A percentile compares a stretch with the other conserved stretches of the same genome.
These are phyloP conservation scores for Cnidoscolus chayamansa DNA, from an alignment of 441 rosid genomes.

Conservation along the genomic window DNA sequence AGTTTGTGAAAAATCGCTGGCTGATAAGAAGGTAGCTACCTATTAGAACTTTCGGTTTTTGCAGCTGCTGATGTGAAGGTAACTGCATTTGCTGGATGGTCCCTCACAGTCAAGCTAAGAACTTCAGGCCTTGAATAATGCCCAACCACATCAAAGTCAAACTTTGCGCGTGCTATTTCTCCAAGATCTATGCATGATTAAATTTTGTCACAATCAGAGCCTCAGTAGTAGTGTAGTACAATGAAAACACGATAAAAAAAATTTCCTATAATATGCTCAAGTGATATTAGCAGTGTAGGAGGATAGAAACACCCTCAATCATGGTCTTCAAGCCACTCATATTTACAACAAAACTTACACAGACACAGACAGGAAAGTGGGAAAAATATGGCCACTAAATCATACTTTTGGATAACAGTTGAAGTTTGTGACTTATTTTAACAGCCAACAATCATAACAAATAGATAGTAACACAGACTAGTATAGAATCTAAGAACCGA, in stretches of 20 bases:
- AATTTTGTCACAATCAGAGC: slow-evolving; percentile 10
- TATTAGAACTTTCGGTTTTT: slow-evolving; percentile 38
- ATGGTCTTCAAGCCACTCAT: background rate
- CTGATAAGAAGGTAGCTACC: slow-evolving; percentile 5
- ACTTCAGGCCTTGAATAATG: slow-evolving; percentile 93
- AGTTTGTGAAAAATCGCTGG: background rate
- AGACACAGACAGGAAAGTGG: background rate
- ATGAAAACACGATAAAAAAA: background rate
- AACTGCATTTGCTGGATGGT: slow-evolving; percentile 67
- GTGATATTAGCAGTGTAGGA: background rate
- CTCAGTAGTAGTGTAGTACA: background rate
- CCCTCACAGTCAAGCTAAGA: slow-evolving; percentile 75
- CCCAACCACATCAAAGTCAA: slow-evolving; percentile 89
- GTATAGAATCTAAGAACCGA: no score
- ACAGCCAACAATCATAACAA: no score
- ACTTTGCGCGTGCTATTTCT: slow-evolving; percentile 79
- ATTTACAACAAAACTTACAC: background rate
- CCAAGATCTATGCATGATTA: slow-evolving; percentile 62
- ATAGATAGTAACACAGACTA: no score
- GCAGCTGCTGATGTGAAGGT: slow-evolving; percentile 45
- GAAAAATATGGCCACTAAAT: background rate
- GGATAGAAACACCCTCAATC: background rate
- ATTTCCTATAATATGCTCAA: background rate
- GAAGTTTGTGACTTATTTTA: background rate
- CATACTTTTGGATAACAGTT: background rate